Base-by-base conservation (phyloP, 1,284 basidiomycete species). In the Cutaneotrichosporon cavernicola region DNA sequence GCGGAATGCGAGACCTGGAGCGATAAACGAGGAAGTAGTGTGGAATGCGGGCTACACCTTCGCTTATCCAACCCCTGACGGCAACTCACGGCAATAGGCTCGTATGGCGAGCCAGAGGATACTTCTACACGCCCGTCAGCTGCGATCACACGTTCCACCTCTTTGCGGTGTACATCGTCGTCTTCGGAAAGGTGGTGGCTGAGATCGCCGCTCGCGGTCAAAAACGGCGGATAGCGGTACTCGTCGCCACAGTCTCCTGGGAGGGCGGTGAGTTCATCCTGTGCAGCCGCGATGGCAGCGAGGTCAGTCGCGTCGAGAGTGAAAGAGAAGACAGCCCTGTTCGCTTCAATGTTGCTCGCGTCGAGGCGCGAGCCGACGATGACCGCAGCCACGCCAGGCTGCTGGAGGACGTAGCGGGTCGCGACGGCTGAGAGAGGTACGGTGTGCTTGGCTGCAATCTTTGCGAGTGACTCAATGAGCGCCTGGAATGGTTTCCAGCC, bases 401-500 rank as follows among this genome's bases (percentile, higher is more conserved):
- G 53, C 47, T 60, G 57, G 32, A 71, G 61, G 14, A 66, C 68
- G 34, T 67, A 61, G 4, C 64, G 58, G 7, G 55, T 64, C 30
- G 70, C 64, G 11, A 70, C 58, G 3, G 64, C 56, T 2, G 65
- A 38, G 11, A 70, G 56, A 26, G 63, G 16, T n/a, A 70, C 66
- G 31, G 22, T 16, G 58, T 65, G 66, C 49, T 67, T 65, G 9
- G 36, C 49, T 7, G 26, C 49, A 31, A 51, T 30, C 8, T 57
- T 38, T 0, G 70, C 70, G n/a, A 71, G 64, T 2, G 65, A 60
- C 5, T 43, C 10, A 8, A 71, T 58, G 1, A 70, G 40, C 3
- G 13, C 26, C 52, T 69, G 67, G 58, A 69, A 72, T 2, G 46
- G 30, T 1, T 40, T 34, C 70, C 70, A 72, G 1, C 70, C 69